Evolutionary conservation across 164 flowering plant species (phyloP), one percentile per base, ranked within the genome.

Genomic region (Chloranthus sessilifolius): DNA sequence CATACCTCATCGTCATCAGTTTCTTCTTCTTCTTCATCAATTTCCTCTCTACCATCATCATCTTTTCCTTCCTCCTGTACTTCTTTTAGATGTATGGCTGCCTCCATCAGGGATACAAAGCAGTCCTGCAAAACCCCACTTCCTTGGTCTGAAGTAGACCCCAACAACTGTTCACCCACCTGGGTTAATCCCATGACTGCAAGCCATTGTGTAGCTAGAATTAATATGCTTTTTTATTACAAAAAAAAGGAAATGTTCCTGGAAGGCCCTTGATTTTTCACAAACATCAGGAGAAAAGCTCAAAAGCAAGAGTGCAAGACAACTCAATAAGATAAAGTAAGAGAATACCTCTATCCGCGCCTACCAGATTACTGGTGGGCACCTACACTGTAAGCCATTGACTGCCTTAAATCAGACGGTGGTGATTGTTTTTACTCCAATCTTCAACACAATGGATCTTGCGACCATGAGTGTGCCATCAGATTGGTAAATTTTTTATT

Each of bases 131-230:
- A 21, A 50, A 77, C 58, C 16, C 28, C 56, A 47, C 48, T 54
- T 2, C 27, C 47, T 29, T 52, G 48, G 26, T 54, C 67, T 47
- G 73, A 63, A 29, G 41, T 24, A 3, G 37, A 26, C 42, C n/a
- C 68, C 39, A 72, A 43, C 48, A 78, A 53, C 54, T 67, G 63
- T 61, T 85, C 89, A 64, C 80, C 45, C 42, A 75, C 68, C 53
- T 71, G 74, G 23, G 66, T 66, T 19, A 82, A 57, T 16, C 82
- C 49, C 74, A 77, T 48, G 37, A 78, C 95, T 80, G 80, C 43
- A 33, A 60, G 36, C 20, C 58, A 55, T 20, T 14, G 21, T 12
- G 3, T 25, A 47, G 21, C 39, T 58, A 15, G 7, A 37, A 43
- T 58, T 14, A 59, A 28, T 12, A 39, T 11, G 20, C 15, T 11